Evolutionary conservation across 805 yeast species (phyloP).

Genomic region (Vanderwaltozyma tropicalis): DNA sequence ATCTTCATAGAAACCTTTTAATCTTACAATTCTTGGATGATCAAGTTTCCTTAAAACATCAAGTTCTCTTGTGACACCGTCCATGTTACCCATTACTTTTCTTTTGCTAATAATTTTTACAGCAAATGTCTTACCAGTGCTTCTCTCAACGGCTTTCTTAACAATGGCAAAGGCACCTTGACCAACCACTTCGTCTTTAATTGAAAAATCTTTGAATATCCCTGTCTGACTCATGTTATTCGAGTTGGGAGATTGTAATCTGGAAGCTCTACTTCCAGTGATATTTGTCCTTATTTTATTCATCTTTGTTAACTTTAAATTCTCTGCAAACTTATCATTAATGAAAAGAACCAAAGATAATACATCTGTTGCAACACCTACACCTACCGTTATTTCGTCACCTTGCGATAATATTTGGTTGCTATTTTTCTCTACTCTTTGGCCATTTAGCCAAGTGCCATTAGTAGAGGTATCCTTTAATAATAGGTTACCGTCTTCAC

Average conservation of each 20-base stretch:
- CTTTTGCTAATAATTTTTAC: constrained; percentile 81
- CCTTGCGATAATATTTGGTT: constrained; percentile 82
- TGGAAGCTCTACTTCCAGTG: constrained; percentile 2
- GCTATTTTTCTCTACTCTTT: constrained; percentile 60
- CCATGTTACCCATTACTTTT: constrained; percentile 66
- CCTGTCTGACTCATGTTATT: constrained; percentile 28
- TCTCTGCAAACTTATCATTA: constrained; percentile 28
- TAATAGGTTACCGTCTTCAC: constrained; percentile 40
- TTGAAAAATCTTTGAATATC: constrained; percentile 58
- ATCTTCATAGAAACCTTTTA: constrained; percentile 82
- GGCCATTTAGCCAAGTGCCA: constrained; percentile 80
- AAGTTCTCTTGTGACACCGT: constrained; percentile 79
- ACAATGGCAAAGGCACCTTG: constrained; percentile 99
- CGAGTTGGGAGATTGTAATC: constrained; percentile 5
- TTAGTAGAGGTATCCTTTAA: constrained; percentile 70
- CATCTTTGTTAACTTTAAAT: constrained; percentile 12
- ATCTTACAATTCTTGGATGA: constrained; percentile 76
- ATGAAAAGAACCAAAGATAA: constrained; percentile 38
- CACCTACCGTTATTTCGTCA: constrained; percentile 84
- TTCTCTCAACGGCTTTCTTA: constrained; percentile 76
- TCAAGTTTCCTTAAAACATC: constrained; percentile 65
- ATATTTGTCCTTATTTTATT: constrained; percentile 3
- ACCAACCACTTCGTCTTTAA: constrained; percentile 79
- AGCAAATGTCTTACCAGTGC: constrained; percentile 78
- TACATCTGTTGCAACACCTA: constrained; percentile 68